phyloP scores from a whole-genome alignment of 306 rosid species.

The Cicer judaicum region DNA sequence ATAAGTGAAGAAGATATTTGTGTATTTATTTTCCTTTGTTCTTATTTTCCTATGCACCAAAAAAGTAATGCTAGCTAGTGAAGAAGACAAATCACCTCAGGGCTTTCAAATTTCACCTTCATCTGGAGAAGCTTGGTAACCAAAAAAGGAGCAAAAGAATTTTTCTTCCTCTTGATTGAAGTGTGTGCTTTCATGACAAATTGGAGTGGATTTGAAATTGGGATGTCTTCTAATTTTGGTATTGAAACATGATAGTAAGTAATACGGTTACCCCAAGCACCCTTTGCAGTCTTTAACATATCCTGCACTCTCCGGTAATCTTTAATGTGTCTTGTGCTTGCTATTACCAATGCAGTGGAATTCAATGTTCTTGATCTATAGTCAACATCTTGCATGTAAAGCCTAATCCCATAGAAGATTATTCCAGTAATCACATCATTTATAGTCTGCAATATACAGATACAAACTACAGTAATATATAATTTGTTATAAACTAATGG shows the following conservation, averaged over 20 bases:
- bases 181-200: conserved; percentile 26
- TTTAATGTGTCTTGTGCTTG: conserved; percentile 14
- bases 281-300: conserved; percentile 32
- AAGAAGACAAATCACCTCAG: conserved; percentile 19
- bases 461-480: too few relatives aligned
- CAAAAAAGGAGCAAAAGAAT: conserved; percentile 20
- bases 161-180: conserved; percentile 31
- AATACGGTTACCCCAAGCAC: conserved; percentile 34
- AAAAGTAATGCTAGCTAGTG: background rate
- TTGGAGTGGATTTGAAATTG: conserved; percentile 22
- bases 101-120: conserved; percentile 9
- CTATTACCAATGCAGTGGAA: conserved; percentile 11
- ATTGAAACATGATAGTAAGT: conserved; percentile 15
- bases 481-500: too few relatives aligned
- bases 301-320: conserved; percentile 28
- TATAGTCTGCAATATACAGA: conserved; percentile 25
- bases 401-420: conserved; percentile 33
- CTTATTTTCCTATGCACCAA: too few relatives aligned
- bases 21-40: too few relatives aligned
- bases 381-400: conserved; percentile 35
- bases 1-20: too few relatives aligned
- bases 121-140: background rate
- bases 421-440: conserved; percentile 40
- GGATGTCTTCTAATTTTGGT: conserved; percentile 16
- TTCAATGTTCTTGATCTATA: conserved; percentile 22